Conservation (phyloP, 768 basidiomycete species). For the Agrocybe praecox region DNA sequence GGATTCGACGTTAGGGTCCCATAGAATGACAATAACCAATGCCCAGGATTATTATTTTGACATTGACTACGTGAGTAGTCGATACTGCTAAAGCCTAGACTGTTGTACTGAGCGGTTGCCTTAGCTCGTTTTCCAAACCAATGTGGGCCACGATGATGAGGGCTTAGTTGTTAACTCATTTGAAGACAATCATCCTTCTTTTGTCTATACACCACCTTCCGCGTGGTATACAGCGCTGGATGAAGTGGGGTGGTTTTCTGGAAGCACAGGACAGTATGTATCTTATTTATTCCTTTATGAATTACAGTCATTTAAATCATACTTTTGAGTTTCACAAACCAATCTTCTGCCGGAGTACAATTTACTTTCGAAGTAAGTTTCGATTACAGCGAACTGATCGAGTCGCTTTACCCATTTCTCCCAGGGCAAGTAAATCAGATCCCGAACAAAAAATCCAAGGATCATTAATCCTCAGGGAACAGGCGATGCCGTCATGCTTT, state of each 20-base stretch:
- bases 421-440: too few species aligned
- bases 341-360: background rate
- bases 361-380: background rate
- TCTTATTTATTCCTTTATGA: background rate
- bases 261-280: conserved; percentile 45
- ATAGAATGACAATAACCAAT: conserved; percentile 18
- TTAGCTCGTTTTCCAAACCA: conserved; percentile 18
- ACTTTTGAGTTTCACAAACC: background rate
- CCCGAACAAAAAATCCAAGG: too few species aligned
- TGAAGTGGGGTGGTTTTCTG: conserved; percentile 38
- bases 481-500: conserved; percentile 18
- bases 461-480: background rate
- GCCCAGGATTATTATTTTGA: conserved; percentile 15
- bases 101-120: background rate
- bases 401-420: too few species aligned
- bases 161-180: conserved; percentile 21
- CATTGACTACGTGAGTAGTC: conserved; percentile 19
- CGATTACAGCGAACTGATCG: too few species aligned
- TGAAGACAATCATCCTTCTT: conserved; percentile 37
- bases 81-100: background rate
- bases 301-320: too few species aligned
- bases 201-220: conserved; percentile 33
- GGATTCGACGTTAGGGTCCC: conserved; percentile 3
- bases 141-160: conserved; percentile 18
- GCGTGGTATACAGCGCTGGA: conserved; percentile 34